Base-by-base conservation (phyloP, 352 stramenopile species). In the Aphanomyces invadans region DNA sequence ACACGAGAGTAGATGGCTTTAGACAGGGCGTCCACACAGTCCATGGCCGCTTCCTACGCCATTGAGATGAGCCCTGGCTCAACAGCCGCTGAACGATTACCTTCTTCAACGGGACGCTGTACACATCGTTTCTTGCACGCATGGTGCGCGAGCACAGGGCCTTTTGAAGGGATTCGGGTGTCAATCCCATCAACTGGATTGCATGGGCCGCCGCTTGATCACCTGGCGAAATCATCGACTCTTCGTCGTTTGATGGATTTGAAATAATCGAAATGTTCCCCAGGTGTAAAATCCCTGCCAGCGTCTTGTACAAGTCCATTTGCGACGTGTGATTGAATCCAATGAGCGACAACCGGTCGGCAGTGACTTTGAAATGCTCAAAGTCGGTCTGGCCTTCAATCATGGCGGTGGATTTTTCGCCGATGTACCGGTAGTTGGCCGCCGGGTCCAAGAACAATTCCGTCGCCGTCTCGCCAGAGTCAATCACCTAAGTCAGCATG, bases 1-100 rank as follows among this genome's bases (percentile, higher is more conserved):
- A 98, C 74, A 32, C 87, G 82, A 29, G 79, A 87, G 69, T 98
- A 98, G 9, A 96, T 90, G 15, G 92, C 90, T 71, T 98, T 98
- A 29, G 92, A 87, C 0, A 98, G 73, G 19, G 92, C 93, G 70
- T 97, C 90, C 26, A 91, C 76, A 38, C 88, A 88, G 46, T 92
- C 92, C 7, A 75, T 71, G 26, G 73, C 95, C 62, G 96, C 81
- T 17, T 74, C 83, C 0, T 88, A 71, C 5, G 71, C 65, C 51
- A 87, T 71, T 83, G 10, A 71, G 73, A 42, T 45, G n/a, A n/a
- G n/a, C n/a, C n/a, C n/a, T n/a, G n/a, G n/a, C n/a, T n/a, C n/a
- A n/a, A n/a, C n/a, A n/a, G n/a, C n/a, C n/a, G n/a, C n/a, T n/a
- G n/a, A n/a, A n/a, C n/a, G n/a, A n/a, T n/a, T 65, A 55, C 57